phyloP scores from a whole-genome alignment of 2,329 filamentous ascomycete genomes.

The Leptodontidium sp. region DNA sequence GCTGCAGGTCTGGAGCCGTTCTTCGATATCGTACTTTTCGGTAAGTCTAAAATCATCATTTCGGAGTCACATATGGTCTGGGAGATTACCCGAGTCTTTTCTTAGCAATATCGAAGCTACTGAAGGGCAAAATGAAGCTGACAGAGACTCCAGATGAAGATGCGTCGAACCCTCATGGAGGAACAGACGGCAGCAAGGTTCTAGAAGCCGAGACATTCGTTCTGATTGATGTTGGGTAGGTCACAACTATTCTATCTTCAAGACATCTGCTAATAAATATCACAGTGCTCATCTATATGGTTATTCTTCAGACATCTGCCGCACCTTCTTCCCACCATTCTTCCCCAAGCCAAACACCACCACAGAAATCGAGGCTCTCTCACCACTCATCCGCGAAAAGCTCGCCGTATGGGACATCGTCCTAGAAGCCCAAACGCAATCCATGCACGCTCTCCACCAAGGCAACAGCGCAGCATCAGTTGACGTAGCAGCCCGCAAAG shows the following conservation, averaged over 20 bases:
- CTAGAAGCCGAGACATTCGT: slow-evolving; percentile 64
- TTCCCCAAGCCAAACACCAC: slow-evolving; percentile 41
- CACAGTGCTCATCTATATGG: slow-evolving; percentile 63
- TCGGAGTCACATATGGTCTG: not conserved
- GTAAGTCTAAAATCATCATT: slow-evolving; percentile 23
- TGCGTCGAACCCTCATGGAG: slow-evolving; percentile 51
- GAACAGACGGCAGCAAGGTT: slow-evolving; percentile 55
- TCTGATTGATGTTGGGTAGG: slow-evolving; percentile 65
- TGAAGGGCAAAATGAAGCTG: slow-evolving; percentile 3
- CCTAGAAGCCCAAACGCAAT: slow-evolving; percentile 66
- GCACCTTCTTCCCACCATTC: slow-evolving; percentile 63
- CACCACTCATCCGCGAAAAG: slow-evolving; percentile 54
- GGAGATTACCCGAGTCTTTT: not conserved
- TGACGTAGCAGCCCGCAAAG: slow-evolving; percentile 64
- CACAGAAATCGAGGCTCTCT: slow-evolving; percentile 26
- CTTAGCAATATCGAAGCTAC: not conserved
- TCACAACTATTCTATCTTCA: not conserved
- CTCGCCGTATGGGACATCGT: slow-evolving; percentile 66
- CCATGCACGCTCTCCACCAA: slow-evolving; percentile 57
- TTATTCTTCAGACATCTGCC: slow-evolving; percentile 70
- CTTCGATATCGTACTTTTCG: slow-evolving; percentile 71
- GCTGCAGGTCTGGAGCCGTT: slow-evolving; percentile 63
- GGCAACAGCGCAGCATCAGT: slow-evolving; percentile 65
- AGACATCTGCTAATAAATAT: not conserved
- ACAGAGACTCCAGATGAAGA: slow-evolving; percentile 46